Percentiles rank a stretch among this genome's conserved stretches.
Conservation (phyloP, 352 stramenopile genomes). For the Pythium grandisporangium region DNA sequence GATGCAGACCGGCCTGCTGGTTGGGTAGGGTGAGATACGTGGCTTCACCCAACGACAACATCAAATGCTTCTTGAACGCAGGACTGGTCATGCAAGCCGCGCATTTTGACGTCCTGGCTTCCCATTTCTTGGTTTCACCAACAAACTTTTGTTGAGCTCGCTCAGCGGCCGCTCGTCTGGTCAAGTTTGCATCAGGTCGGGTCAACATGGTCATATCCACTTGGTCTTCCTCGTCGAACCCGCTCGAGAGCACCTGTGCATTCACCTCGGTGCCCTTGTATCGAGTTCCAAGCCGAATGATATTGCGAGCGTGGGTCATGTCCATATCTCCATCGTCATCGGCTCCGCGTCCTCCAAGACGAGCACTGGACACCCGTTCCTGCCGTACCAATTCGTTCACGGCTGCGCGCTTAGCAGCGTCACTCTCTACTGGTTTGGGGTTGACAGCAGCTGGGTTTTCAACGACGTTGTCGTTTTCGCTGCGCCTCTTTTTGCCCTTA, state of each 20-base stretch:
- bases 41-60: slow-evolving; percentile 69
- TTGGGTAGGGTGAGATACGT: slow-evolving; percentile 64
- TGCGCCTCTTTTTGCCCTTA: slow-evolving; percentile 55
- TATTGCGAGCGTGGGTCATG: slow-evolving; percentile 52
- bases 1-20: slow-evolving; percentile 41
- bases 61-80: slow-evolving; percentile 70
- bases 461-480: slow-evolving; percentile 11
- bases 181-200: slow-evolving; percentile 33
- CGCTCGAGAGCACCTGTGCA: slow-evolving; percentile 50
- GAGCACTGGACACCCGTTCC: slow-evolving; percentile 48
- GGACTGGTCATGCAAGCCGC: slow-evolving; percentile 56
- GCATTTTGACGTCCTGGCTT: slow-evolving; percentile 59
- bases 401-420: too few species aligned
- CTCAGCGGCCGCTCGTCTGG: slow-evolving; percentile 41
- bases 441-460: too few species aligned
- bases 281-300: slow-evolving; percentile 56
- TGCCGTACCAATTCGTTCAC: slow-evolving; percentile 74
- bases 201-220: slow-evolving; percentile 59
- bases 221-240: slow-evolving; percentile 78
- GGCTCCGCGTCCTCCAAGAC: too few species aligned
- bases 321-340: slow-evolving; percentile 66
- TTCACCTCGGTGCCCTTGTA: slow-evolving; percentile 69
- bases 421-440: too few species aligned
- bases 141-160: slow-evolving; percentile 41
- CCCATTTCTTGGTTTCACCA: slow-evolving; percentile 57